Conservation (phyloP, 768 basidiomycete species). For the Collybiopsis confluens region DNA sequence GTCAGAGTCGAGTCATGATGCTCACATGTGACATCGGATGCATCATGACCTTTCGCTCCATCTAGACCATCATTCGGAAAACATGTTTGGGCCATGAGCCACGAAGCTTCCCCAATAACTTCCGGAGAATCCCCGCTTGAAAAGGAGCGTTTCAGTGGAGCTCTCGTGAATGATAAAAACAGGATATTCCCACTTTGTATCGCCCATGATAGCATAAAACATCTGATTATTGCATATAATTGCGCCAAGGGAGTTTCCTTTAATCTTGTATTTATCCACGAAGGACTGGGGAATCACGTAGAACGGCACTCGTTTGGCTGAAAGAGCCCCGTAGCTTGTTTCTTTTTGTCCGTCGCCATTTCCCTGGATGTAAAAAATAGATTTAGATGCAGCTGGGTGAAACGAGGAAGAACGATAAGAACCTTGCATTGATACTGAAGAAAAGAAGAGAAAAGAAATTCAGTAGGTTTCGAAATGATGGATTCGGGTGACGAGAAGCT, state of each 20-base stretch:
- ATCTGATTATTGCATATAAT: conserved; percentile 21
- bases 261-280: conserved; percentile 10
- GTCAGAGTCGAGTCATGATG: too few relatives aligned
- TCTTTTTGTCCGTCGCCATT: conserved; percentile 18
- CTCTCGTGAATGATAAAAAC: too few relatives aligned
- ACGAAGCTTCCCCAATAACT: conserved; percentile 23
- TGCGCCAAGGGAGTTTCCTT: conserved; percentile 19
- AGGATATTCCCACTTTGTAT: conserved; percentile 16
- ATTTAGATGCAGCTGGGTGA: neutral
- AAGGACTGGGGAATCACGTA: conserved; percentile 20
- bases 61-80: conserved; percentile 16
- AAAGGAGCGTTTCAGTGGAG: neutral
- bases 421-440: conserved; percentile 6
- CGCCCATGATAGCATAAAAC: conserved; percentile 24
- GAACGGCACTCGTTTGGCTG: conserved; percentile 20
- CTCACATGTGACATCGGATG: conserved; percentile 19
- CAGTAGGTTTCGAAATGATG: neutral
- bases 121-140: conserved; percentile 19
- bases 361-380: conserved; percentile 7
- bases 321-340: conserved; percentile 20
- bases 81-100: conserved; percentile 20
- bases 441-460: neutral
- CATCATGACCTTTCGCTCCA: conserved; percentile 18
- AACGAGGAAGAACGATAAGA: neutral
- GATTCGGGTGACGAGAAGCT: neutral